phyloP scores from a whole-genome alignment of 2,329 filamentous ascomycete genomes.

The Pseudohalonectria lignicola region DNA sequence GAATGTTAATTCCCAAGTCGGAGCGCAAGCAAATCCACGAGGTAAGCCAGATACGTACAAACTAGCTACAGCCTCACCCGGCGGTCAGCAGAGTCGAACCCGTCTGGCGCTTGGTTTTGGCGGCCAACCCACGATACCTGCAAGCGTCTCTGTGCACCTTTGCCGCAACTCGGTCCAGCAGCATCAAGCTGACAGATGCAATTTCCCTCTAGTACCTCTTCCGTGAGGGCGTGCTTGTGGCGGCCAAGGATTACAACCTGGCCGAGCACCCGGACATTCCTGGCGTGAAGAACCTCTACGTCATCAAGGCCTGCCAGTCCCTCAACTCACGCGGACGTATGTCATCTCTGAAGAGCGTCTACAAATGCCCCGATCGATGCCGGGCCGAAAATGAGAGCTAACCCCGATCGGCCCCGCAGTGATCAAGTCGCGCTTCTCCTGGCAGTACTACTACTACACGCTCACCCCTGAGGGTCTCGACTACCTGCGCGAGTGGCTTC shows the following conservation, averaged over 20 bases:
- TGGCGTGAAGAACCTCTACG: conserved; percentile 99
- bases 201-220: conserved; percentile 80
- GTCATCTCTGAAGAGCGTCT: no score
- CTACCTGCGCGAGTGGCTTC: conserved; percentile 99
- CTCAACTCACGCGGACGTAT: conserved; percentile 86
- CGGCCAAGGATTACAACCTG: conserved; percentile 92
- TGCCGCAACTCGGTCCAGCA: no score
- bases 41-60: no score
- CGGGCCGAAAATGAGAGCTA: no score
- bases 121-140: no score
- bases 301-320: conserved; percentile 98
- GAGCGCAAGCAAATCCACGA: conserved; percentile 99
- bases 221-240: conserved; percentile 86
- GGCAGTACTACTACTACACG: conserved; percentile 99
- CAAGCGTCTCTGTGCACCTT: no score
- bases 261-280: conserved; percentile 89
- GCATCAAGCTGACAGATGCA: no score
- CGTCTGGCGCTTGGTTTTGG: no score
- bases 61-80: no score
- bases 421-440: conserved; percentile 99
- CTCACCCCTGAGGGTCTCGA: conserved; percentile 73
- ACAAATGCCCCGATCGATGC: no score
- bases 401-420: no score
- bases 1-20: conserved; percentile 98
- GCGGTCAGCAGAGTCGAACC: no score